Evolutionary conservation across 495 filamentous ascomycete genomes (phyloP), one percentile per base, ranked within the genome.

Genomic region (Darksidea phi): DNA sequence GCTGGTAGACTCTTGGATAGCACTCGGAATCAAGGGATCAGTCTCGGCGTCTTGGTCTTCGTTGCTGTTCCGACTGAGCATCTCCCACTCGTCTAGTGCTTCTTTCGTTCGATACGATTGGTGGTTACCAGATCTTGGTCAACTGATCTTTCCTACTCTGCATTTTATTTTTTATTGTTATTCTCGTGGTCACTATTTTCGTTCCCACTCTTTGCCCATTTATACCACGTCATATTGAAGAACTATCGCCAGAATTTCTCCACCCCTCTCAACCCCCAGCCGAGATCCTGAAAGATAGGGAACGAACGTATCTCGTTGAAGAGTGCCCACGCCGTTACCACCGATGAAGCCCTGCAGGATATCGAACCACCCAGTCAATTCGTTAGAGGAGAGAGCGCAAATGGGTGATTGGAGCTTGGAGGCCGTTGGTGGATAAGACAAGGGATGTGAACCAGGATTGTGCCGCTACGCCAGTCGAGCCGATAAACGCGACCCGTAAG

Each of bases 331-430:
- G 13, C 6, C 41, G 41, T 6, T 43, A 13, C 41, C 13, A 13
- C 41, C 41, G 5, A 43, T 6, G 4, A 43, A 15, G 15, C 41
- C 6, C 3, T 4, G 18, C 15, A 34, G 48, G 48, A 36, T 10
- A 17, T 6, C 26, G 10, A 51, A 32, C 1, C 13, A 51, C 12
- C 48, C 28, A 2, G 18, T 7, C 2, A 32, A 51, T 13, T 32
- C 2, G 48, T 51, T n/a, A 51, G 12, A 13, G 15, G 5, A 8
- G 48, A 32, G 23, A 51, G 48, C 2, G 13, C 12, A 11, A n/a
- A 36, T 24, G 23, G n/a, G 34, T n/a, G 48, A 51, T 21, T 1
- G 48, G 48, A n/a, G 48, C 48, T 36, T 51, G 48, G 6, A 28
- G 28, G 26, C 48, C 48, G 23, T 8, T 15, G 13, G 48, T 15